Conservation (phyloP, 176 grass and related monocot species). For the Puccinellia tenuiflora region DNA sequence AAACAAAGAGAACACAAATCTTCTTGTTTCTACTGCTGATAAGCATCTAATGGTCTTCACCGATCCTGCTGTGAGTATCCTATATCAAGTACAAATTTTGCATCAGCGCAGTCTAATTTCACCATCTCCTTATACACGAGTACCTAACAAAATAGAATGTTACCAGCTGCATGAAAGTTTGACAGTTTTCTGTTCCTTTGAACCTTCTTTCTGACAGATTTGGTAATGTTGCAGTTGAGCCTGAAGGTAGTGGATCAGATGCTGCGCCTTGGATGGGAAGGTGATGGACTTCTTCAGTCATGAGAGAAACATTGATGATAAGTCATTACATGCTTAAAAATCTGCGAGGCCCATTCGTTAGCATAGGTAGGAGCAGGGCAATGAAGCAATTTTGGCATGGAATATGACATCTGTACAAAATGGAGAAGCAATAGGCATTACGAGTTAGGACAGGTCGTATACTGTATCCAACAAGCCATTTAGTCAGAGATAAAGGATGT, state of each 20-base stretch:
- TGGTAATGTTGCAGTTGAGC: slow-evolving; percentile 70
- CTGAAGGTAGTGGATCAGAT: slow-evolving; percentile 99
- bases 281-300: slow-evolving; percentile 83
- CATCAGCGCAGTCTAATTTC: background rate
- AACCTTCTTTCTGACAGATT: slow-evolving; percentile 21
- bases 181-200: background rate
- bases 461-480: slow-evolving; percentile 12
- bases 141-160: background rate
- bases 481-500: background rate
- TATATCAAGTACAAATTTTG: slow-evolving; percentile 6
- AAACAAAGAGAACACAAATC: slow-evolving; percentile 94
- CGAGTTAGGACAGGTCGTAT: slow-evolving; percentile 26
- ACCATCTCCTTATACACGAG: background rate
- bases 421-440: background rate
- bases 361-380: slow-evolving; percentile 13
- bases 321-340: slow-evolving; percentile 9
- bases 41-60: slow-evolving; percentile 83
- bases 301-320: slow-evolving; percentile 24
- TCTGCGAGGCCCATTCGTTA: background rate
- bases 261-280: slow-evolving; percentile 99
- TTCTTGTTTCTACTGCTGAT: slow-evolving; percentile 88
- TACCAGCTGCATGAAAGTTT: background rate
- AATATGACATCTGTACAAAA: slow-evolving; percentile 31
- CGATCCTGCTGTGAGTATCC: slow-evolving; percentile 80
- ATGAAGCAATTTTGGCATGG: background rate